Evolutionary conservation across 2,329 filamentous ascomycete species (phyloP), one percentile per base, ranked within the genome.

Genomic region (Fusarium tanahbumbuense): DNA sequence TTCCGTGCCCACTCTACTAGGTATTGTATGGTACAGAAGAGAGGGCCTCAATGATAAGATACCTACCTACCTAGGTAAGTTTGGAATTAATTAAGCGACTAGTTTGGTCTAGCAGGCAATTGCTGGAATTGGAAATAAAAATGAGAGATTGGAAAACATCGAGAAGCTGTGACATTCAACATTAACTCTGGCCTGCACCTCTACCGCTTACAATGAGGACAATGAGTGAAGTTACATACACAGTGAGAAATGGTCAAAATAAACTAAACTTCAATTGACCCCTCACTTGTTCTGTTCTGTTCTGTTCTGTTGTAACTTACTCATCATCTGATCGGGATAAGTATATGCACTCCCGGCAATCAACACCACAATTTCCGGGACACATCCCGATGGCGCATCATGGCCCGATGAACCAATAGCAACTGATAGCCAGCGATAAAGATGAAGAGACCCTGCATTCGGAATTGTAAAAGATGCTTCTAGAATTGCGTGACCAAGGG

Each of bases 301-400:
- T 28, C 28, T 8, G 28, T 30, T 37, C 34, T 10, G 34, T n/a
- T 37, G 34, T 37, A 37, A n/a, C 34, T 61, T 54, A 47, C 27
- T 32, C 57, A 70, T 71, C 67, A 68, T 71, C 53, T 70, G 67
- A 71, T 71, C 63, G 67, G 67, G 60, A 67, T 44, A 49, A 40
- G 27, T 41, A 56, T 20, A 45, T 37, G 42, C 22, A 23, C 20
- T 46, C 40, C 67, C 67, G 62, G 45, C 25, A 60, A 22, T 61
- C 50, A 34, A 45, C 18, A 18, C 18, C 49, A 41, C 41, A 37
- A 41, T 42, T 46, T 18, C 49, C 62, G 67, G 67, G 28, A 64
- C n/a, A 3, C 27, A 27, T 64, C 42, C 67, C 67, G 67, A 64
- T 48, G 49, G 62, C 42, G 59, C 32, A 34, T 45, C 23, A 25